These are phyloP conservation scores for Morella rubra DNA, from an alignment of 306 rosid genomes.

Conservation along the genomic window DNA sequence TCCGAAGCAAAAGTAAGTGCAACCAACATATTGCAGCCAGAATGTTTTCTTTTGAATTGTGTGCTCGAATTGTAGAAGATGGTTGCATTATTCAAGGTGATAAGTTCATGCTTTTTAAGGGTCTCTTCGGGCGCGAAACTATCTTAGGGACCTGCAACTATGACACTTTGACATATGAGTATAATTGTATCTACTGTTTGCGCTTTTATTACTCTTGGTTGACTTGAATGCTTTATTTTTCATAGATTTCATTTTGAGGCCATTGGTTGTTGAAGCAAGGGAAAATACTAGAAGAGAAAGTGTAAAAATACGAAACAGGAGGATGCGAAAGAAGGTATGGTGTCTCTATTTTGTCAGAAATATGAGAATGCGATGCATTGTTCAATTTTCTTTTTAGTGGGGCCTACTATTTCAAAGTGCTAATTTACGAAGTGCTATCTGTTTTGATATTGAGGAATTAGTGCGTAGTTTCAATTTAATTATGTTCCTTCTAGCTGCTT, in stretches of 20 bases:
- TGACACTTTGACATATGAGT: neutral
- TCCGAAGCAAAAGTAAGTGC: conserved; percentile 51
- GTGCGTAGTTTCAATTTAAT: neutral
- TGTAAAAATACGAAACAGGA: conserved; percentile 64
- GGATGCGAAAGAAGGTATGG: conserved; percentile 67
- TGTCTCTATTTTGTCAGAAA: neutral
- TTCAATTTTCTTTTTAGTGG: neutral
- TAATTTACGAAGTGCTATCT: neutral
- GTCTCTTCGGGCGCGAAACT: neutral
- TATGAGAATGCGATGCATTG: neutral
- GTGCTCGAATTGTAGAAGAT: neutral
- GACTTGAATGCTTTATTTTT: conserved; percentile 9
- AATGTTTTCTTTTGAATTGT: neutral
- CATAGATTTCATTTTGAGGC: conserved; percentile 47
- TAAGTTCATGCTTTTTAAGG: neutral
- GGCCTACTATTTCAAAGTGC: neutral
- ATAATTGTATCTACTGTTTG: neutral
- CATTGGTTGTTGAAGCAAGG: conserved; percentile 54
- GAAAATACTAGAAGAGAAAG: conserved; percentile 60
- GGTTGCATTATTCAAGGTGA: neutral
- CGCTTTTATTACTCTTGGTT: neutral
- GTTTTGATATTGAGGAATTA: neutral
- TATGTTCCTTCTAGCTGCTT: neutral
- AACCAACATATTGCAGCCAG: neutral
- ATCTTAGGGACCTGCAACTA: too few relatives aligned